These are phyloP conservation scores for Strobilomyces confusus DNA, from an alignment of 768 basidiomycete genomes.

Conservation along the genomic window DNA sequence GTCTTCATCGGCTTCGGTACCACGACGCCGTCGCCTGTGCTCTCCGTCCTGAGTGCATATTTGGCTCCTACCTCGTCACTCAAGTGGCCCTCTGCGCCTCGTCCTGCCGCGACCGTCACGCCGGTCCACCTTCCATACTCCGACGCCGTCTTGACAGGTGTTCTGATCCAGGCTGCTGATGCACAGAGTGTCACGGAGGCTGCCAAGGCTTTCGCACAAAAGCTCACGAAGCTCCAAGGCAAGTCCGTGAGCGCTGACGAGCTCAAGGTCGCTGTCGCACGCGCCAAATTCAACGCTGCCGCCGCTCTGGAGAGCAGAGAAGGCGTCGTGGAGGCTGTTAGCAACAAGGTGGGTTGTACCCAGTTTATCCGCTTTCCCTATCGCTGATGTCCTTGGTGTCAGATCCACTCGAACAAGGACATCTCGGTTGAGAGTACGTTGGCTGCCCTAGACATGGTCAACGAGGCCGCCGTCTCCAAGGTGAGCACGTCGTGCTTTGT, in stretches of 20 bases:
- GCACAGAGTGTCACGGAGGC: constrained; percentile 62
- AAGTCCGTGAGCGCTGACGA: constrained; percentile 59
- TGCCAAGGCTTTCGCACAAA: constrained; percentile 62
- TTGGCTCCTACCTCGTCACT: constrained; percentile 75
- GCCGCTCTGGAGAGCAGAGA: constrained; percentile 63
- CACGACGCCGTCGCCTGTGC: constrained; percentile 61
- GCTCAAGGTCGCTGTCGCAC: constrained; percentile 76
- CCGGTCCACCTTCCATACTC: constrained; percentile 85
- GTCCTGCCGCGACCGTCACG: constrained; percentile 60
- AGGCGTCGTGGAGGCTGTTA: constrained; percentile 58
- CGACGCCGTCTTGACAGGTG: constrained; percentile 84
- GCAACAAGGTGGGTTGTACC: constrained; percentile 51
- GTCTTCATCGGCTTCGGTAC: constrained; percentile 87
- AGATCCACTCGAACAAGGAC: constrained; percentile 61
- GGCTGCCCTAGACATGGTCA: constrained; percentile 65
- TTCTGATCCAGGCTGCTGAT: constrained; percentile 71
- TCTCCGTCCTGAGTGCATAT: constrained; percentile 76
- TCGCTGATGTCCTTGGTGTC: neutral
- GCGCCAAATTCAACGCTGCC: constrained; percentile 85
- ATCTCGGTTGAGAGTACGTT: constrained; percentile 60
- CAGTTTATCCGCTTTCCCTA: neutral
- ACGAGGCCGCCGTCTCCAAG: constrained; percentile 64
- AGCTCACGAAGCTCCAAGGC: constrained; percentile 54
- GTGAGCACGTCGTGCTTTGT: constrained; percentile 32
- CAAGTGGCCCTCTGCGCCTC: constrained; percentile 76